A percentile compares a stretch with the other conserved stretches of the same genome.
phyloP scores from a whole-genome alignment of 192 early-diverging fungal genomes.

The Neocallimastix lanati region DNA sequence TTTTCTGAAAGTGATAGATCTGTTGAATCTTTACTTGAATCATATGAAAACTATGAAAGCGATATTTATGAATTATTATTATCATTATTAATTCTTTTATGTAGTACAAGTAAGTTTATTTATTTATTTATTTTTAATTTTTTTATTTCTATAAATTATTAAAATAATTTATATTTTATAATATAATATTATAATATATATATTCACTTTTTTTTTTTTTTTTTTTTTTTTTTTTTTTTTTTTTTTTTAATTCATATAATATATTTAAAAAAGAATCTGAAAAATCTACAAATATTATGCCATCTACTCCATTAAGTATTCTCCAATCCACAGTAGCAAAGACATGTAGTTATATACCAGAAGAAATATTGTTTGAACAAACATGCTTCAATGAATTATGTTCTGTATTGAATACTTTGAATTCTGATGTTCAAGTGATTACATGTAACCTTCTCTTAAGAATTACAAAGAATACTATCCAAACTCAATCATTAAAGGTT shows the following conservation, averaged over 20 bases:
- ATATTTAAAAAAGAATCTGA: not conserved
- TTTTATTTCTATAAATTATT: not conserved
- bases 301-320: constrained; percentile 2
- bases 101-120: not conserved
- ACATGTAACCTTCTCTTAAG: constrained; percentile 11
- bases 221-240: too few species aligned
- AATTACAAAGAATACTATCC: constrained; percentile 10
- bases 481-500: constrained; percentile 12
- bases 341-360: constrained; percentile 2
- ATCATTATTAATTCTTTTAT: not conserved
- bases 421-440: constrained; percentile 10
- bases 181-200: not conserved
- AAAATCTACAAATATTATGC: not conserved
- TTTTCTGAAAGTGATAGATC: not conserved
- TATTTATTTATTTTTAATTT: not conserved
- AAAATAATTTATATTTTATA: too few species aligned
- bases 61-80: not conserved
- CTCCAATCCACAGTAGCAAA: constrained; percentile 8
- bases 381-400: constrained; percentile 7
- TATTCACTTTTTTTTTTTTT: too few species aligned
- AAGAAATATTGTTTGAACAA: constrained; percentile 5
- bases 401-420: constrained; percentile 7
- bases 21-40: not conserved
- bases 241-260: too few species aligned
- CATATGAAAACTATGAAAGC: not conserved